Evolutionary conservation across 257 asterid species (phyloP).

Genomic region (Solanum piurae): DNA sequence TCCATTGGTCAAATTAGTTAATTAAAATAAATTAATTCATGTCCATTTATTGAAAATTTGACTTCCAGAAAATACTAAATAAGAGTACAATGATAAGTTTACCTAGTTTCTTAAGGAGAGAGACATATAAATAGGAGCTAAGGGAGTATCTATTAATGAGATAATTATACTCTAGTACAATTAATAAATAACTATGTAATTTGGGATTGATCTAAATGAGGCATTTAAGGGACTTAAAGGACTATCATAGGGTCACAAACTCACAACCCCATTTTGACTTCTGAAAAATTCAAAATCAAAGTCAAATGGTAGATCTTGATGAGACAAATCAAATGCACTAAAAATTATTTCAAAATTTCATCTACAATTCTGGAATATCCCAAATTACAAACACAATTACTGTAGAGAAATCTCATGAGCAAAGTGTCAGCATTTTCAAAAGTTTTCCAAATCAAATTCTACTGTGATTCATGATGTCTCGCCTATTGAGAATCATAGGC

Average conservation of each 20-base stretch:
- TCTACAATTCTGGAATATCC: neutral
- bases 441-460: neutral
- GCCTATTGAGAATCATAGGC: neutral
- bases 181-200: too few species aligned
- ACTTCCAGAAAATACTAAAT: too few species aligned
- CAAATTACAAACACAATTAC: neutral
- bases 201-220: neutral
- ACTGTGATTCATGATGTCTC: neutral
- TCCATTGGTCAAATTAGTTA: neutral
- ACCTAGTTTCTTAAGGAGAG: too few species aligned
- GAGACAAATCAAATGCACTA: fast-evolving
- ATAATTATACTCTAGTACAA: too few species aligned
- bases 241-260: neutral
- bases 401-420: neutral
- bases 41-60: too few species aligned
- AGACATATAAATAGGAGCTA: too few species aligned
- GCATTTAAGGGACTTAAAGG: neutral
- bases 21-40: too few species aligned
- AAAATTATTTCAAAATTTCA: neutral
- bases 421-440: neutral
- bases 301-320: too few species aligned
- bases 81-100: too few species aligned
- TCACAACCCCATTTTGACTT: neutral
- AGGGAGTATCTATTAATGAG: too few species aligned
- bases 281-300: neutral